These are phyloP conservation scores for Arthrobotrys entomopaga DNA, from an alignment of 2,329 filamentous ascomycete species.

Conservation along the genomic window DNA sequence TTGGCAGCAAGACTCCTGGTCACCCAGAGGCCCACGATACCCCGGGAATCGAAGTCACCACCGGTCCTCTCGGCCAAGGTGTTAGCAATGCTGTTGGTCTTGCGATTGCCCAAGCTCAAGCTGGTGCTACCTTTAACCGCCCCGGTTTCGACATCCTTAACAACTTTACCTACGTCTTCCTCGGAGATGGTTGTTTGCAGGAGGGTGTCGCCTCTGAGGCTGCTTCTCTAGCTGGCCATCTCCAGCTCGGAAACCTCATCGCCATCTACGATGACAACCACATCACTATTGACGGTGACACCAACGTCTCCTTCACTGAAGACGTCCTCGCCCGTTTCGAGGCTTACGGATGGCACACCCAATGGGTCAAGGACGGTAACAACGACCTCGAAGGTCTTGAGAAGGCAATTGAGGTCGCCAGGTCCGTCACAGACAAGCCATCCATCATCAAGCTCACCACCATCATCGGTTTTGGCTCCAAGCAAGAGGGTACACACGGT, in stretches of 20 bases:
- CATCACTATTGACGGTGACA: constrained; percentile 94
- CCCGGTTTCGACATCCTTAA: constrained; percentile 87
- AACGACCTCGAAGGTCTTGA: constrained; percentile 87
- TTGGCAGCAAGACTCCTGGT: constrained; percentile 87
- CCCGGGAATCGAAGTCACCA: constrained; percentile 96
- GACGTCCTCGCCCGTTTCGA: constrained; percentile 95
- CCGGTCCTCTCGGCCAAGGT: constrained; percentile 92
- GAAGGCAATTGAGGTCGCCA: constrained; percentile 83
- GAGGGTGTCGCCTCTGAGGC: constrained; percentile 97
- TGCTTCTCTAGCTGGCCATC: constrained; percentile 89
- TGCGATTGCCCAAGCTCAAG: constrained; percentile 94
- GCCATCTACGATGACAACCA: constrained; percentile 98
- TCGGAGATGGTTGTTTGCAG: constrained; percentile 98
- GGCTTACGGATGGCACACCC: constrained; percentile 94
- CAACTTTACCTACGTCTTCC: constrained; percentile 97
- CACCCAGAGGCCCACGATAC: constrained; percentile 98
- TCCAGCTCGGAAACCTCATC: constrained; percentile 98
- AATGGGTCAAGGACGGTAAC: constrained; percentile 87
- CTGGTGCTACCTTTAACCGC: constrained; percentile 93
- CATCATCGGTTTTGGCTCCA: constrained; percentile 95
- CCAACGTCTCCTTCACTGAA: constrained; percentile 95
- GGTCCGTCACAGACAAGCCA: constrained; percentile 93
- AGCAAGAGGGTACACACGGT: constrained; percentile 89
- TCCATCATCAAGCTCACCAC: constrained; percentile 96
- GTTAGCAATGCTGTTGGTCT: constrained; percentile 97